Conservation (phyloP, 2,329 filamentous ascomycete species). For the Penicillium sp. region DNA sequence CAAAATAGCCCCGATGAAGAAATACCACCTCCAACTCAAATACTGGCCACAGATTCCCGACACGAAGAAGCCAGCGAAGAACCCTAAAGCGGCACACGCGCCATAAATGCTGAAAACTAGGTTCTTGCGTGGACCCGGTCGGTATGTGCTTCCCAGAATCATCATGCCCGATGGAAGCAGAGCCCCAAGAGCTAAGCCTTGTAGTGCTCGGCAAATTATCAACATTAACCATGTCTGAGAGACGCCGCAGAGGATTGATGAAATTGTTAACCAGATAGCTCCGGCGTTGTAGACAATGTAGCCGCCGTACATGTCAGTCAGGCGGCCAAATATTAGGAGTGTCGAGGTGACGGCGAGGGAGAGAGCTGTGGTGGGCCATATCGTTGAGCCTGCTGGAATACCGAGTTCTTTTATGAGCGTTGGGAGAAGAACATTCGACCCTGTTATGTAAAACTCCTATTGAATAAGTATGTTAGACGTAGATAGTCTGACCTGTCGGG, state of each 20-base stretch:
- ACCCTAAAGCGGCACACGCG: conserved; percentile 54
- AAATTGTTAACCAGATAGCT: conserved; percentile 65
- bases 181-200: conserved; percentile 73
- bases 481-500: background rate
- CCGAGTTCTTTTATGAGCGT: conserved; percentile 63
- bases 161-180: conserved; percentile 71
- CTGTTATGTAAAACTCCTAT: conserved; percentile 73
- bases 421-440: conserved; percentile 72
- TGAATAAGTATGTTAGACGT: background rate
- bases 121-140: conserved; percentile 71
- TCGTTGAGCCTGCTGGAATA: conserved; percentile 67
- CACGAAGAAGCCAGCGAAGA: conserved; percentile 64
- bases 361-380: conserved; percentile 59
- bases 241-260: conserved; percentile 72
- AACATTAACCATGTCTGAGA: conserved; percentile 69
- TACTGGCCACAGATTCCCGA: conserved; percentile 62
- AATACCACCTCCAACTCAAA: conserved; percentile 67
- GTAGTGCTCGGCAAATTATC: conserved; percentile 72
- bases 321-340: conserved; percentile 58
- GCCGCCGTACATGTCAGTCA: conserved; percentile 66
- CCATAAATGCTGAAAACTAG: conserved; percentile 65
- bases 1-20: conserved; percentile 65
- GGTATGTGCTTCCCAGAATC: conserved; percentile 66
- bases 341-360: conserved; percentile 55
- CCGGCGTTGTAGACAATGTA: conserved; percentile 68